A percentile compares a stretch with the other conserved stretches of the same genome.
These are phyloP conservation scores for Metschnikowia sp. DNA, from an alignment of 805 yeast species.

Conservation along the genomic window DNA sequence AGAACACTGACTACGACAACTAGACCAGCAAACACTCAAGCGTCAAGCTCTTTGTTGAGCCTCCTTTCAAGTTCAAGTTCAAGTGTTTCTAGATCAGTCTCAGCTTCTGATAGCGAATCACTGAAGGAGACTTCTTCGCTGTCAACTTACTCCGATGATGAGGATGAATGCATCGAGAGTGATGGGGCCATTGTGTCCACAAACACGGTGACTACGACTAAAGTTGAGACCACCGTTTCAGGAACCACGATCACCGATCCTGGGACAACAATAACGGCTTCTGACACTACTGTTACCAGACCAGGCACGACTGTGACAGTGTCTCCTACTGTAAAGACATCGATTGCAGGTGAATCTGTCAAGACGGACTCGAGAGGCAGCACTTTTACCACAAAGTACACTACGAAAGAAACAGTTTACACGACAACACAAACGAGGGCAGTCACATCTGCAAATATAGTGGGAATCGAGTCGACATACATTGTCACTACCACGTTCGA, in stretches of 20 bases:
- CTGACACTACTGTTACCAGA: neutral
- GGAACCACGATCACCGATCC: neutral
- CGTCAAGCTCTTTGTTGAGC: no score
- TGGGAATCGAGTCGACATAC: slow-evolving; percentile 12
- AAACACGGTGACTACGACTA: neutral
- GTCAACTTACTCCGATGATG: slow-evolving; percentile 1
- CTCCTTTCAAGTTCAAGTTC: no score
- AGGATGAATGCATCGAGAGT: slow-evolving; percentile 5
- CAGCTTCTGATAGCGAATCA: neutral
- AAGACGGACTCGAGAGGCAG: neutral
- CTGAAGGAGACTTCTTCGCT: no score
- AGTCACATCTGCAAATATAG: slow-evolving; percentile 10
- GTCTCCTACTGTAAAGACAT: neutral
- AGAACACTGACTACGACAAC: neutral
- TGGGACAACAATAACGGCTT: neutral
- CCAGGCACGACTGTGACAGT: slow-evolving; percentile 1
- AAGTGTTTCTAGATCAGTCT: neutral
- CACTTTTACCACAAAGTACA: neutral
- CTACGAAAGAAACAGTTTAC: neutral
- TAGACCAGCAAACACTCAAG: no score
- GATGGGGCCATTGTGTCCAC: slow-evolving; percentile 2
- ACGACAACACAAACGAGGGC: slow-evolving; percentile 9
- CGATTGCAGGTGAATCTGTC: neutral
- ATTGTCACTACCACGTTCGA: slow-evolving; percentile 11
- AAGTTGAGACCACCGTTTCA: neutral